Conservation (phyloP, 306 rosid genomes). For the Cicer chorassanicum region DNA sequence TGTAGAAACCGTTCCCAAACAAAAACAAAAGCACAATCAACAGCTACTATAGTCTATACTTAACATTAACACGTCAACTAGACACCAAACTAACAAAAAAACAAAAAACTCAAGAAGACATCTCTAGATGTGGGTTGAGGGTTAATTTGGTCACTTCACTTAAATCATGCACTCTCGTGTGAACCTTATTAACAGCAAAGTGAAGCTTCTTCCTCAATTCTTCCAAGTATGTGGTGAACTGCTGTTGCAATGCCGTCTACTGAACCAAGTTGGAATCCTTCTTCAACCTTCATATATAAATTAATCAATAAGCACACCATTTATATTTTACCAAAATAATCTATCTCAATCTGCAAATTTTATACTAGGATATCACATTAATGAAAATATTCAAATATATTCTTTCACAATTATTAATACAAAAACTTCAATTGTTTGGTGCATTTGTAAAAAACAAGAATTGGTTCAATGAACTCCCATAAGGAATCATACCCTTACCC, state of each 20-base stretch:
- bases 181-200: conserved; percentile 46
- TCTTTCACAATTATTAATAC: not conserved
- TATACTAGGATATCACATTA: not conserved
- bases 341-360: not conserved
- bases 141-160: conserved; percentile 47
- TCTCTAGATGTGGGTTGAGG: conserved; percentile 7
- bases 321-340: conserved; percentile 33
- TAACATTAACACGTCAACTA: conserved; percentile 40
- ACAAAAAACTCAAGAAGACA: not conserved
- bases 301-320: not conserved
- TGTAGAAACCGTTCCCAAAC: conserved; percentile 34
- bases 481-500: too few relatives aligned
- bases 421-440: not conserved
- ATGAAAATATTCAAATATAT: not conserved
- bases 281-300: conserved; percentile 69
- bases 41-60: conserved; percentile 29
- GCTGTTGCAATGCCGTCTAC: conserved; percentile 85
- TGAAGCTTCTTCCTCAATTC: conserved; percentile 70
- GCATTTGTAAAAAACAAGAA: too few relatives aligned
- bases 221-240: conserved; percentile 69
- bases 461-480: too few relatives aligned
- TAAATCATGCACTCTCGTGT: conserved; percentile 6
- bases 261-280: conserved; percentile 75
- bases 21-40: conserved; percentile 33
- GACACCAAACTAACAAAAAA: conserved; percentile 30